These are phyloP conservation scores for Calycina herbarum DNA, from an alignment of 2,329 filamentous ascomycete genomes.

Conservation along the genomic window DNA sequence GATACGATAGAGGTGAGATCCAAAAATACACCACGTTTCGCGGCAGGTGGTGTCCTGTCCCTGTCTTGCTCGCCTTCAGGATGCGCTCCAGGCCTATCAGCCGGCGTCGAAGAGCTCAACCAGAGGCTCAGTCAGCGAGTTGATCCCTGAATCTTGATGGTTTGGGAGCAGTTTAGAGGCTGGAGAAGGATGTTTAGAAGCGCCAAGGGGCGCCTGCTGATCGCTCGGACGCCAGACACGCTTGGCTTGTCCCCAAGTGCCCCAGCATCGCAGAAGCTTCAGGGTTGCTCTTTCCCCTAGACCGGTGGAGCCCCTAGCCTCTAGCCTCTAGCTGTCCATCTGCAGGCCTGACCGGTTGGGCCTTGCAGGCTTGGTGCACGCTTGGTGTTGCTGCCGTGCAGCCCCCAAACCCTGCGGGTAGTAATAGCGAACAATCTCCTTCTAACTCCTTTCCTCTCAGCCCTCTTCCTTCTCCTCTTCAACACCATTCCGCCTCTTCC, in stretches of 20 bases:
- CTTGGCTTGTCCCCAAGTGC: not conserved
- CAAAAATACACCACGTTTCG: not conserved
- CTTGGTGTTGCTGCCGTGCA: too few species aligned
- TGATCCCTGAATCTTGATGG: not conserved
- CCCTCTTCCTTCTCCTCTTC: not conserved
- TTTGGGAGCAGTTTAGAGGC: not conserved
- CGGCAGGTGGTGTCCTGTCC: not conserved
- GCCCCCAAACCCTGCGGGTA: too few species aligned
- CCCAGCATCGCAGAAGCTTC: not conserved
- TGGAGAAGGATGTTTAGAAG: not conserved
- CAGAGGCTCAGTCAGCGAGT: not conserved
- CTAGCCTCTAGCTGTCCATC: not conserved
- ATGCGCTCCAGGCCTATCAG: constrained; percentile 4
- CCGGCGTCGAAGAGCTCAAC: not conserved
- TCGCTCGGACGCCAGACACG: not conserved
- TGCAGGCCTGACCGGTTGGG: not conserved
- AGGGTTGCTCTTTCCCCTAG: not conserved
- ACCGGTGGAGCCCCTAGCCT: not conserved
- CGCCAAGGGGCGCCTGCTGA: not conserved
- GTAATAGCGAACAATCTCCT: not conserved
- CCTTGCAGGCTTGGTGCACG: too few species aligned
- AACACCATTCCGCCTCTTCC: not conserved
- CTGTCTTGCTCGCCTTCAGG: constrained; percentile 4
- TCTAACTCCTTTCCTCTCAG: not conserved
- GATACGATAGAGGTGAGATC: not conserved